Evolutionary conservation across 2,329 filamentous ascomycete genomes (phyloP), one percentile per base, ranked within the genome.

Genomic region (Pseudogymnoascus sp.): DNA sequence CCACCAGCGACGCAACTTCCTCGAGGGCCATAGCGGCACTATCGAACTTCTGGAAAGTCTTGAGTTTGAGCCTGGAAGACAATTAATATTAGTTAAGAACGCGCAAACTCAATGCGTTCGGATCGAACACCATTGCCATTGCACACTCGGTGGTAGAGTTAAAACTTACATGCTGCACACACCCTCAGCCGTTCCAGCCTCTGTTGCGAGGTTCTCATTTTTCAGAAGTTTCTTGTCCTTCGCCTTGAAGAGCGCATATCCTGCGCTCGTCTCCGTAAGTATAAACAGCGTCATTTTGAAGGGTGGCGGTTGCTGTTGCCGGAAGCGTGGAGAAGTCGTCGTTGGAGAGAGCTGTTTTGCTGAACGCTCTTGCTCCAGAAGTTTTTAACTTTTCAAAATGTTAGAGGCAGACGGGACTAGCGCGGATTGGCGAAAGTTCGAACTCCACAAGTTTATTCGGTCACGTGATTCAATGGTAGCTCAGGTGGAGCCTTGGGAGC

Each of bases 221-320:
- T 96, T 95, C 69, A 99, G 83, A 65, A 98, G 85, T 83, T 98
- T 98, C 86, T 97, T 98, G 84, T 98, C 93, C 77, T 93, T 91
- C 72, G 93, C 90, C 84, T 99, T 98, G 82, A 99, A 92, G 77
- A 99, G 86, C 78, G 93, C 95, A 82, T 98, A 98, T 77, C 95
- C 96, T 77, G 93, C 93, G 78, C 90, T 91, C 77, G 93, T 97
- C 81, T 97, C 93, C 74, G 89, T 89, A 72, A 97, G 87, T 79
- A 97, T 90, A 79, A 96, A 96, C 76, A 95, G 87, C 80, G 89
- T 89, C 90, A 95, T 95, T 69, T 70, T 86, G 77, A 71, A 70
- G 68, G 70, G 56, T 62, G 61, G 35, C 41, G 31, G 38, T 60
- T 41, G 59, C 61, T 61, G 53, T 60, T 66, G 61, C 31, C 38